Evolutionary conservation across 768 basidiomycete species (phyloP).

Genomic region (Favolaschia claudopus): DNA sequence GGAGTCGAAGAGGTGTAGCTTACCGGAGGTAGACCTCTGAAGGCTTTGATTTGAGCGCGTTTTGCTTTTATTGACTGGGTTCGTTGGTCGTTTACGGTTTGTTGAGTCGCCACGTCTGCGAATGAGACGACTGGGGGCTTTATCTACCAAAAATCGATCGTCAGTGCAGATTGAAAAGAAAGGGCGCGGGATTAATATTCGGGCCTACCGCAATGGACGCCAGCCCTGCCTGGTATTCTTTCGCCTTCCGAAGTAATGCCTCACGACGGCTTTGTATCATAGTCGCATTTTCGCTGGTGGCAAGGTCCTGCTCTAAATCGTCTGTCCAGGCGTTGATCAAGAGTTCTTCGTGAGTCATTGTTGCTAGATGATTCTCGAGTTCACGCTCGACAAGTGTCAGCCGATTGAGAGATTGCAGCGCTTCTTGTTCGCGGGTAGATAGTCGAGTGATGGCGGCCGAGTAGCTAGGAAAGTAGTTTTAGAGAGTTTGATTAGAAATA

Average conservation of each 20-base stretch:
- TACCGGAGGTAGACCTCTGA: conserved; percentile 60
- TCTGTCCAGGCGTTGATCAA: conserved; percentile 51
- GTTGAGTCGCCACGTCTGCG: conserved; percentile 45
- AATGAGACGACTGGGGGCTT: conserved; percentile 45
- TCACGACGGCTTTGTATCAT: conserved; percentile 49
- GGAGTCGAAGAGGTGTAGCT: conserved; percentile 7
- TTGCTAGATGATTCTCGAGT: conserved; percentile 42
- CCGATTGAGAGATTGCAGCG: conserved; percentile 42
- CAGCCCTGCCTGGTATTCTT: conserved; percentile 54
- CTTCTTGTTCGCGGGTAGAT: conserved; percentile 37
- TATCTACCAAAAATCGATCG: conserved; percentile 27
- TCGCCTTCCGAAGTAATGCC: conserved; percentile 52
- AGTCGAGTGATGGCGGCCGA: conserved; percentile 45
- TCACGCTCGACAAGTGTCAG: conserved; percentile 46
- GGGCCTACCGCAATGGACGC: conserved; percentile 41
- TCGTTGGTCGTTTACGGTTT: conserved; percentile 44
- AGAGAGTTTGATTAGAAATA: neutral
- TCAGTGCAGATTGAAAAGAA: too few relatives aligned
- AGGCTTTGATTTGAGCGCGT: conserved; percentile 51
- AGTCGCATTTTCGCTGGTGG: conserved; percentile 34
- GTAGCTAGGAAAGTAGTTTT: conserved; percentile 38
- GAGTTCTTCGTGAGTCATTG: conserved; percentile 42
- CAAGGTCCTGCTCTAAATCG: conserved; percentile 32
- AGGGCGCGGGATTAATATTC: conserved; percentile 5
- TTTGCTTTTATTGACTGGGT: conserved; percentile 52